These are phyloP conservation scores for Suhomyces kilbournensis DNA, from an alignment of 805 yeast species.

Conservation along the genomic window DNA sequence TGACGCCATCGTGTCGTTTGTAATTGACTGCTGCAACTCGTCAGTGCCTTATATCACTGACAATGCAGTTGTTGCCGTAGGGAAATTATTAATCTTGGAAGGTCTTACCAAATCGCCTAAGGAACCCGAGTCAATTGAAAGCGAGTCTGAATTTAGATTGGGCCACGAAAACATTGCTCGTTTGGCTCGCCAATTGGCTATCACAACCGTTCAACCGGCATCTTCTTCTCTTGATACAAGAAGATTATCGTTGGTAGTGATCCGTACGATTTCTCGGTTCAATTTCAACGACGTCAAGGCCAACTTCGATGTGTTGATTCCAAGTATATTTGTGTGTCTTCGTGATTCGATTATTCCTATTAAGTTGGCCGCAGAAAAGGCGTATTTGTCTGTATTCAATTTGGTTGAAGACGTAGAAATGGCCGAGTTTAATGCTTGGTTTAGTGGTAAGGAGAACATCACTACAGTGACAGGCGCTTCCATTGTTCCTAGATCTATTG, in stretches of 20 bases:
- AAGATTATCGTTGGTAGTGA: constrained; percentile 70
- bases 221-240: constrained; percentile 72
- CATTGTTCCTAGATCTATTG: constrained; percentile 67
- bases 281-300: constrained; percentile 50
- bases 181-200: constrained; percentile 53
- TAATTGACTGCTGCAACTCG: constrained; percentile 44
- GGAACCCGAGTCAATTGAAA: constrained; percentile 11
- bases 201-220: constrained; percentile 47
- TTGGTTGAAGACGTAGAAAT: constrained; percentile 64
- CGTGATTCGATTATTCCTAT: constrained; percentile 89
- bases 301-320: constrained; percentile 55
- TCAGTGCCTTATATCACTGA: constrained; percentile 58
- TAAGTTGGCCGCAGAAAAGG: constrained; percentile 91
- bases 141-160: constrained; percentile 32
- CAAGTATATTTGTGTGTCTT: constrained; percentile 76
- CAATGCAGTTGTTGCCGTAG: constrained; percentile 74
- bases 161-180: constrained; percentile 38
- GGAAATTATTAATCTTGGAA: constrained; percentile 65
- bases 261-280: constrained; percentile 70
- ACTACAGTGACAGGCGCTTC: constrained; percentile 43
- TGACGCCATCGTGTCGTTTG: constrained; percentile 47
- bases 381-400: constrained; percentile 68
- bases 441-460: constrained; percentile 39
- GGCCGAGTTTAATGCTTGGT: constrained; percentile 63
- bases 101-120: constrained; percentile 34